Percentiles rank a stretch among this genome's conserved stretches.
Evolutionary conservation across 768 basidiomycete species (phyloP).

Genomic region (Amanita polypyramis): DNA sequence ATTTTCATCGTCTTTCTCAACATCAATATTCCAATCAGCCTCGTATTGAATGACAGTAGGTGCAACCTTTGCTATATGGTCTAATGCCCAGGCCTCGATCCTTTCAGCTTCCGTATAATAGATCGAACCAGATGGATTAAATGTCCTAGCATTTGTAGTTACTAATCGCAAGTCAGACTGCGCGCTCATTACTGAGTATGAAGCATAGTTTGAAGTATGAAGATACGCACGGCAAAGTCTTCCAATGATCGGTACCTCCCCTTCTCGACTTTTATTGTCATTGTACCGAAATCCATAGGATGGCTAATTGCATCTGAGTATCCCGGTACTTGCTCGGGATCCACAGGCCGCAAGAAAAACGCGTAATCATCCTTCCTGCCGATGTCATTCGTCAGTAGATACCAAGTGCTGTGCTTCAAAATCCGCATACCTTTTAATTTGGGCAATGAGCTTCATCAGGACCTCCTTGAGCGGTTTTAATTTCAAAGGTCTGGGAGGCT

Average conservation of each 20-base stretch:
- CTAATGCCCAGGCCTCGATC: constrained; percentile 59
- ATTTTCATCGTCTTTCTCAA: constrained; percentile 55
- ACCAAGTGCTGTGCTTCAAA: neutral
- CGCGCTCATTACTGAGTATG: constrained; percentile 5
- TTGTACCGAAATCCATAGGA: constrained; percentile 92
- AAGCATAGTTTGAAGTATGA: constrained; percentile 1
- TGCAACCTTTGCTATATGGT: constrained; percentile 63
- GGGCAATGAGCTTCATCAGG: constrained; percentile 49
- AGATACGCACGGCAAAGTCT: constrained; percentile 59
- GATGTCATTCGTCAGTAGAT: constrained; percentile 8
- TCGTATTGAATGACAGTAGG: constrained; percentile 73
- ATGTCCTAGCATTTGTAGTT: constrained; percentile 61
- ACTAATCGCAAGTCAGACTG: constrained; percentile 68
- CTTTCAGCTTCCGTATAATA: constrained; percentile 67
- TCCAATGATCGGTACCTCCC: constrained; percentile 74
- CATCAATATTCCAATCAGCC: constrained; percentile 76
- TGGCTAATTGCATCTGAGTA: constrained; percentile 61
- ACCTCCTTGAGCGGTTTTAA: constrained; percentile 76
- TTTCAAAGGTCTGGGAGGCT: constrained; percentile 48
- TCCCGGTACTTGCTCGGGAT: constrained; percentile 46
- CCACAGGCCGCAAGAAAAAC: constrained; percentile 67
- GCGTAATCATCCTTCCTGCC: constrained; percentile 79
- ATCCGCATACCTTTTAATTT: constrained; percentile 60
- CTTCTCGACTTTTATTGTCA: constrained; percentile 64
- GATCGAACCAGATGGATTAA: constrained; percentile 67